Conservation (phyloP, 2,329 filamentous ascomycete species). For the Claviceps africana region DNA sequence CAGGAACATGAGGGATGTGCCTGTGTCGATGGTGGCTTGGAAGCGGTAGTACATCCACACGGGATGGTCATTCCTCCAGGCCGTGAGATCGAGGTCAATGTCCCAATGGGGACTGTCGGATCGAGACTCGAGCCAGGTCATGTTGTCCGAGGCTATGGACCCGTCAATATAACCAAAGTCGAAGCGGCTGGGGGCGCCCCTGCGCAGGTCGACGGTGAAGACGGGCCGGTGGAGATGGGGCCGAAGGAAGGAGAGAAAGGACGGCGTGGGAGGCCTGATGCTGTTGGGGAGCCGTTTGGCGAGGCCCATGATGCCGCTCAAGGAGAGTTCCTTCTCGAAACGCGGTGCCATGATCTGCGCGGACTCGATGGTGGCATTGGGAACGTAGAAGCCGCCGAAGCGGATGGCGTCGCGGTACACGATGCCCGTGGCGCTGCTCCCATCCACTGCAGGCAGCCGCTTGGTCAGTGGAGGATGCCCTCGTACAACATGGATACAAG, state of each 20-base stretch:
- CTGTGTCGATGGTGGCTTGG: constrained; percentile 51
- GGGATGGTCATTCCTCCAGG: constrained; percentile 30
- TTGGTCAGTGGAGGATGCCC: not conserved
- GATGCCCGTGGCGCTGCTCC: constrained; percentile 29
- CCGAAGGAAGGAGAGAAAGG: constrained; percentile 30
- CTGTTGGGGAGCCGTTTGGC: constrained; percentile 32
- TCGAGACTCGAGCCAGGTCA: constrained; percentile 28
- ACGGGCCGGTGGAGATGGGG: constrained; percentile 25
- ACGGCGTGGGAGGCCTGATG: constrained; percentile 26
- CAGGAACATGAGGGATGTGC: constrained; percentile 51
- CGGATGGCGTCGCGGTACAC: constrained; percentile 37
- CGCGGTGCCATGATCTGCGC: constrained; percentile 28
- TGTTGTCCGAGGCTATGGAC: constrained; percentile 22
- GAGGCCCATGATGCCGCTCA: constrained; percentile 40
- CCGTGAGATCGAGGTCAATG: constrained; percentile 33
- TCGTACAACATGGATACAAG: not conserved
- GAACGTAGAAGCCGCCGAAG: constrained; percentile 30
- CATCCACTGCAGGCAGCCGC: constrained; percentile 23
- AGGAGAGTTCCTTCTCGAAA: constrained; percentile 26
- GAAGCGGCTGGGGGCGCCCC: constrained; percentile 33
- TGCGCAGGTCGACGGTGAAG: constrained; percentile 36
- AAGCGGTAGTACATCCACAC: constrained; percentile 33
- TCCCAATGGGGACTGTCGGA: constrained; percentile 25
- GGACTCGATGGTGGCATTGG: constrained; percentile 34
- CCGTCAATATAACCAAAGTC: constrained; percentile 37